These are phyloP conservation scores for Penicillium sp. DNA, from an alignment of 2,329 filamentous ascomycete species.

Conservation along the genomic window DNA sequence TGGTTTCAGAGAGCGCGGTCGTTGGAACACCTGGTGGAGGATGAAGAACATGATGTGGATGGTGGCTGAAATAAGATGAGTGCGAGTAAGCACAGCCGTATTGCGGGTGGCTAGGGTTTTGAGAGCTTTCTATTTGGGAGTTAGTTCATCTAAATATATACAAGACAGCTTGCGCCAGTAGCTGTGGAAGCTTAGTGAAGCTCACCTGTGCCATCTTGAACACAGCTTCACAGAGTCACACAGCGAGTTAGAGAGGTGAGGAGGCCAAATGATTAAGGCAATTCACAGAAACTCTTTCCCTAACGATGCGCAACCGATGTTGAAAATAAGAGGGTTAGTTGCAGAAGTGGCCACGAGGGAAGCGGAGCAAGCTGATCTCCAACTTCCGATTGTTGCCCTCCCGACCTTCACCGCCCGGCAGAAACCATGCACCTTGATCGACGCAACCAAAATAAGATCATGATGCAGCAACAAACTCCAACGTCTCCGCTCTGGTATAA, in stretches of 20 bases:
- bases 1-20: slow-evolving; percentile 60
- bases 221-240: not conserved
- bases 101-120: slow-evolving; percentile 75
- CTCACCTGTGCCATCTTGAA: slow-evolving; percentile 30
- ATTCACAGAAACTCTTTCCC: not conserved
- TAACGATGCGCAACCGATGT: not conserved
- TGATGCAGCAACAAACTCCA: slow-evolving; percentile 2
- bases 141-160: slow-evolving; percentile 1
- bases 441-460: slow-evolving; percentile 26
- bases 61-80: slow-evolving; percentile 72
- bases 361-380: not conserved
- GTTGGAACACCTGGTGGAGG: slow-evolving; percentile 64
- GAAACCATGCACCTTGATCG: slow-evolving; percentile 9
- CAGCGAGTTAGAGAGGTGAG: not conserved
- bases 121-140: slow-evolving; percentile 46
- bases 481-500: not conserved
- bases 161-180: not conserved
- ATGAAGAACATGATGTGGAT: slow-evolving; percentile 76
- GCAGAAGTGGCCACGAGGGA: not conserved
- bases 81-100: slow-evolving; percentile 71
- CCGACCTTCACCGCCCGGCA: slow-evolving; percentile 25
- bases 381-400: slow-evolving; percentile 3
- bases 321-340: not conserved
- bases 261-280: not conserved
- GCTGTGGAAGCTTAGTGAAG: slow-evolving; percentile 17